Conservation (phyloP, 306 rosid genomes). For the Vigna trinervia region DNA sequence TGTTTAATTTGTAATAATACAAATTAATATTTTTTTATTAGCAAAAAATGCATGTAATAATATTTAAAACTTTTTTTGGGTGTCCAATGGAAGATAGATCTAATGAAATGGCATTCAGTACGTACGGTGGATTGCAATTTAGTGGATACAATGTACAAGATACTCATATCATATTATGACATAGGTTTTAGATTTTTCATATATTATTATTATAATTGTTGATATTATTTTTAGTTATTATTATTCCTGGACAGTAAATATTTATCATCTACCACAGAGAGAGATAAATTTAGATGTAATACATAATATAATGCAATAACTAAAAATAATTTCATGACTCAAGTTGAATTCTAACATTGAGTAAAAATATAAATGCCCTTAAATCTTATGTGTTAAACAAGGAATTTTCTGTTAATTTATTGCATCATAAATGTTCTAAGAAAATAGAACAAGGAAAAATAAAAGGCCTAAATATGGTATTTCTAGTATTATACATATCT, state of each 20-base stretch:
- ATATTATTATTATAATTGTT: too few species aligned
- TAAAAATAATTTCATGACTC: neutral
- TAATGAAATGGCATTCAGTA: neutral
- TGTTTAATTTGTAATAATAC: neutral
- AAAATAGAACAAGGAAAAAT: too few species aligned
- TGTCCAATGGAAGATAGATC: neutral
- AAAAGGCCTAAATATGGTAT: too few species aligned
- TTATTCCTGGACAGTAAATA: neutral
- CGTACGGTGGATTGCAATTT: neutral
- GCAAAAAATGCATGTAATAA: neutral
- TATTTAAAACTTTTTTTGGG: neutral
- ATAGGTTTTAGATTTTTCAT: neutral
- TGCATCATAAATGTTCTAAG: too few species aligned
- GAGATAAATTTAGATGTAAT: neutral
- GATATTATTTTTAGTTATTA: neutral
- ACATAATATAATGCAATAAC: neutral
- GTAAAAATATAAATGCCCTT: neutral
- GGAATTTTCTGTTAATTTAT: too few species aligned
- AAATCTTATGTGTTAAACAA: too few species aligned
- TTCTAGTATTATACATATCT: too few species aligned
- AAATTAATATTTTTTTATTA: neutral
- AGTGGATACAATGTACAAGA: neutral
- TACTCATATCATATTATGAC: neutral
- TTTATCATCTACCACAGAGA: neutral
- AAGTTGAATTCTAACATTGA: neutral